Percentiles rank a stretch among this genome's conserved stretches.
Evolutionary conservation across 2,329 filamentous ascomycete species (phyloP).

Genomic region (Bisporella sp.): DNA sequence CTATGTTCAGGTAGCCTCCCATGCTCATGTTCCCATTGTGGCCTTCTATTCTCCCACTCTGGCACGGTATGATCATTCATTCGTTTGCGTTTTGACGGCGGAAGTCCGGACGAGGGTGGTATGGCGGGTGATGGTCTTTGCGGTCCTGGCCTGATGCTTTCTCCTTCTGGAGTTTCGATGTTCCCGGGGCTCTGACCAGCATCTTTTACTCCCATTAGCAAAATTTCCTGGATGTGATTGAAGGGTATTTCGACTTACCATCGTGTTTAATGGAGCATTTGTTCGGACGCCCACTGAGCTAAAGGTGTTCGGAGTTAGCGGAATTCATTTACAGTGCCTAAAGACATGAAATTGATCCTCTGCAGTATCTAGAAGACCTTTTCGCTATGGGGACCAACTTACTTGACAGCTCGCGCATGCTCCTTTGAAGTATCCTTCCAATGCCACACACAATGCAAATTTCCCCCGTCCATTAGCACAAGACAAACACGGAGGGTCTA

Average conservation of each 20-base stretch:
- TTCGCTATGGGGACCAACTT: no score
- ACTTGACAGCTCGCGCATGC: slow-evolving; percentile 27
- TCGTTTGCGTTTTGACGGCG: slow-evolving; percentile 16
- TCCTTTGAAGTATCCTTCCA: slow-evolving; percentile 28
- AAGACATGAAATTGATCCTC: no score
- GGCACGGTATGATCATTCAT: slow-evolving; percentile 14
- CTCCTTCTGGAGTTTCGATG: slow-evolving; percentile 4
- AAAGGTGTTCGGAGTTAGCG: no score
- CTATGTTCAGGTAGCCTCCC: background rate
- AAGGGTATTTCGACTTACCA: slow-evolving; percentile 13
- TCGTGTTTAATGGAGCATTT: slow-evolving; percentile 27
- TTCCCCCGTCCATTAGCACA: slow-evolving; percentile 27
- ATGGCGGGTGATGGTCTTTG: slow-evolving; percentile 3
- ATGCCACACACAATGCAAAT: slow-evolving; percentile 24
- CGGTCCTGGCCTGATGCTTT: background rate
- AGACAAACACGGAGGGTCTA: slow-evolving; percentile 19
- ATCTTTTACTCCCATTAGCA: slow-evolving; percentile 5
- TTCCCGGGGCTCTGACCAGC: slow-evolving; percentile 9
- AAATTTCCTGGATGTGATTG: background rate
- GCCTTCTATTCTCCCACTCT: slow-evolving; percentile 21
- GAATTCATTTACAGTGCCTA: no score
- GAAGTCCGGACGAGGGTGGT: slow-evolving; percentile 6
- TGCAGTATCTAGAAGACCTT: no score
- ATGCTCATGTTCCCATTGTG: slow-evolving; percentile 20
- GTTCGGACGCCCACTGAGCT: slow-evolving; percentile 22